Base-by-base conservation (phyloP, 2,329 filamentous ascomycete species). In the Calonectria honghensis region DNA sequence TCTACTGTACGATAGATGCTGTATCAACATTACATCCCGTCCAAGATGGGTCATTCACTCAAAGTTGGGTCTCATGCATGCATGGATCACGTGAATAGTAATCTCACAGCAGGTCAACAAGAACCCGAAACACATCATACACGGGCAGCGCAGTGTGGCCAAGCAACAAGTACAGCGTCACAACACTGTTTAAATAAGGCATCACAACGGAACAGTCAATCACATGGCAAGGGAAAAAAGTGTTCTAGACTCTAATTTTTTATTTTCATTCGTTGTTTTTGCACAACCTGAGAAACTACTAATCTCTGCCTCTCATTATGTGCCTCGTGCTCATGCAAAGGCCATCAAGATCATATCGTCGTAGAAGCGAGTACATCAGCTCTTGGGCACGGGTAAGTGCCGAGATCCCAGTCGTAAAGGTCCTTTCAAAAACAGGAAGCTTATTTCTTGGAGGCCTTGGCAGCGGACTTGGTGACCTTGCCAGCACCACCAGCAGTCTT, bases 391-490 rank as follows among this genome's bases (percentile, higher is more conserved):
- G 75, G 73, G 75, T 81, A 74, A 80, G 73, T 77, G 76, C 73
- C 75, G 72, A 79, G 75, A 79, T 79, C 79, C 77, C 79, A 78
- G 77, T 74, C 70, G 77, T 74, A 65, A 70, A 79, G 75, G 74
- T 79, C 77, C 73, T 74, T 74, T 78, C 70, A 79, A 75, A 78
- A 80, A 79, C 78, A 81, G 80, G 75, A 76, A 80, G 83, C 80
- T 93, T 94, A 94, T 90, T 94, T 94, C 93, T 94, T 94, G 86
- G 86, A 85, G 85, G 92, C 91, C 92, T 94, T 94, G 87, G 92
- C 92, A 86, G 93, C 93, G 83, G 91, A 92, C 90, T 92, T 92
- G 89, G 91, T 92, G 84, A 92, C 90, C 92, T 95, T 95, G 84
- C 90, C 93, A 80, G 87, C 66, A 82, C 86, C 86, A 78, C 82